Conservation (phyloP, 768 basidiomycete genomes). For the Mycena epipterygia region DNA sequence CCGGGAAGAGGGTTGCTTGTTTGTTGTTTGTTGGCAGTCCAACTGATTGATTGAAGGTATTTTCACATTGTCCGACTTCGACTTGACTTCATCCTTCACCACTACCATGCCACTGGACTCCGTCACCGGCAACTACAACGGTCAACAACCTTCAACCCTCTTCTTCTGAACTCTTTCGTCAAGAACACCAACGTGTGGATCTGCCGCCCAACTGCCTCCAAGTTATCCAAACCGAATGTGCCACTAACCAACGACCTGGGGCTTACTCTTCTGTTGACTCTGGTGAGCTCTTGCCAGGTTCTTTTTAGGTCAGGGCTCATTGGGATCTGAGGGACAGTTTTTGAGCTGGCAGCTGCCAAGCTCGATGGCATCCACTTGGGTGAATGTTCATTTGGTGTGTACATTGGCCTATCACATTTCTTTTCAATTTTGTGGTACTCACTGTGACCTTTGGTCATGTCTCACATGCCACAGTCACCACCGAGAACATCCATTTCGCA, state of each 20-base stretch:
- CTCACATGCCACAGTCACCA: conserved; percentile 8
- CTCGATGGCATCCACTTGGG: no score
- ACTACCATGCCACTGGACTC: conserved; percentile 11
- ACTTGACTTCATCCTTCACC: conserved; percentile 16
- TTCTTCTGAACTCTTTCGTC: conserved; percentile 7
- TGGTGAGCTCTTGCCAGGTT: conserved; percentile 15
- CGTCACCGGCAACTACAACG: conserved; percentile 10
- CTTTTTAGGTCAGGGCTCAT: conserved; percentile 6
- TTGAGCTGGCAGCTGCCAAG: not conserved
- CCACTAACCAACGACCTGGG: conserved; percentile 12
- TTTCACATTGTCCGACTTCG: no score
- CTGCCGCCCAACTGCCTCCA: conserved; percentile 4
- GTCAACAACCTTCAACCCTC: conserved; percentile 13
- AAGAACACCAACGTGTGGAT: conserved; percentile 8
- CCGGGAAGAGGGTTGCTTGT: conserved; percentile 12
- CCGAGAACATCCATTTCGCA: not conserved
- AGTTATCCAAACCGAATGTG: conserved; percentile 17
- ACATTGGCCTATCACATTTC: not conserved
- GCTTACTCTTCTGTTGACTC: conserved; percentile 8
- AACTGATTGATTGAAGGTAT: conserved; percentile 12
- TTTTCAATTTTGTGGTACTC: conserved; percentile 10
- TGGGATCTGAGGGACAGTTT: conserved; percentile 3
- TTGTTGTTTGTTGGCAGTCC: conserved; percentile 4
- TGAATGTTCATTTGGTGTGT: conserved; percentile 15
- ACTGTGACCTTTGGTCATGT: conserved; percentile 8